Percentiles rank a stretch among this genome's conserved stretches.
These are phyloP conservation scores for Hygrophorus pudorinus DNA, from an alignment of 768 basidiomycete species.

Conservation along the genomic window DNA sequence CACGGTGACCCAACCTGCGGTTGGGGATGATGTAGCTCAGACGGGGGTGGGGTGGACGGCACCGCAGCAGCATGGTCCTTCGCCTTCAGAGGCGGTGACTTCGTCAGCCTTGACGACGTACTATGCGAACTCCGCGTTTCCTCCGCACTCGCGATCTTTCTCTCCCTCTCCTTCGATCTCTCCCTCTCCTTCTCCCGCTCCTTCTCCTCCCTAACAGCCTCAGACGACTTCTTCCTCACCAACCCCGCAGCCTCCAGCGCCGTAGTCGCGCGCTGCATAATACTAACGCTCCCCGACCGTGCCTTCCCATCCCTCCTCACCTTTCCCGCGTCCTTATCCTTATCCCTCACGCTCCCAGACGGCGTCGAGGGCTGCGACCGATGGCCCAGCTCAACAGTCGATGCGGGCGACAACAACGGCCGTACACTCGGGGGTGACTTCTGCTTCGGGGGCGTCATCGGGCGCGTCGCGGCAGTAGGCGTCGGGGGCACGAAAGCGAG, in stretches of 20 bases:
- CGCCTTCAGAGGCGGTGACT: constrained; percentile 54
- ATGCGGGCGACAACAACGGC: constrained; percentile 49
- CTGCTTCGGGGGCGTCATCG: constrained; percentile 35
- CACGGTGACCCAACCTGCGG: constrained; percentile 58
- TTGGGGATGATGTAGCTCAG: constrained; percentile 27
- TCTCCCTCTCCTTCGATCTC: constrained; percentile 32
- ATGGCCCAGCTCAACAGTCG: constrained; percentile 38
- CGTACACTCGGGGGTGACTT: constrained; percentile 28
- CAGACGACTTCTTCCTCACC: constrained; percentile 73
- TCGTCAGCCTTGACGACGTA: constrained; percentile 51
- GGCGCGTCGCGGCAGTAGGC: constrained; percentile 47
- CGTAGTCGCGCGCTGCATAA: constrained; percentile 93
- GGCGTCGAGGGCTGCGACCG: constrained; percentile 67
- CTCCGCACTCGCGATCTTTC: constrained; percentile 32
- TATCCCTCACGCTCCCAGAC: constrained; percentile 47
- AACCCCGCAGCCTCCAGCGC: constrained; percentile 80
- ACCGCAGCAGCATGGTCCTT: constrained; percentile 31
- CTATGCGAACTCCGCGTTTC: constrained; percentile 62
- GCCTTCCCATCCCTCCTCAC: constrained; percentile 33
- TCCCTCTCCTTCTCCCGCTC: constrained; percentile 35
- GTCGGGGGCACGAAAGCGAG: constrained; percentile 73
- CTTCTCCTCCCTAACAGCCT: constrained; percentile 47
- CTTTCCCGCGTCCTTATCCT: constrained; percentile 33
- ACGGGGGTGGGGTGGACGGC: constrained; percentile 43
- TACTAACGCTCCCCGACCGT: constrained; percentile 85